These are phyloP conservation scores for Coniosporium tulheliwenetii DNA, from an alignment of 2,329 filamentous ascomycete species.

Conservation along the genomic window DNA sequence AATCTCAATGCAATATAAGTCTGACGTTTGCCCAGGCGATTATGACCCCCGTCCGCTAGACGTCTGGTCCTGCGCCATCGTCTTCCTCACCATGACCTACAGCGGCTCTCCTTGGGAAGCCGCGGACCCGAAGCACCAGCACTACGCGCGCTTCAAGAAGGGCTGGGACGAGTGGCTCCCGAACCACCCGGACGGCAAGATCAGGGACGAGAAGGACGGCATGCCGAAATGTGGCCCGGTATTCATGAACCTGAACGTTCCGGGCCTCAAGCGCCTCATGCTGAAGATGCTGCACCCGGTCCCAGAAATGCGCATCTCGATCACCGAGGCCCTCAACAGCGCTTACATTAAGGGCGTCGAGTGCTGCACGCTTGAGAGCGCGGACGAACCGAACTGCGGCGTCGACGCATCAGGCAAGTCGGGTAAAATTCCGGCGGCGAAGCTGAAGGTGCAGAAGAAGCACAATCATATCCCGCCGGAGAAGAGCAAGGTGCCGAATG, in stretches of 20 bases:
- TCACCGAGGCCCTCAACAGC: conserved; percentile 52
- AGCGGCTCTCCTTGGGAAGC: conserved; percentile 60
- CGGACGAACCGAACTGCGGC: conserved; percentile 44
- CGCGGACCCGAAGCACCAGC: conserved; percentile 37
- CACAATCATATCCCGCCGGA: conserved; percentile 29
- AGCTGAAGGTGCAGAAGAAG: conserved; percentile 22
- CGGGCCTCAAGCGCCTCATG: conserved; percentile 53
- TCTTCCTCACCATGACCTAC: conserved; percentile 64
- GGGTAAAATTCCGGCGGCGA: conserved; percentile 14
- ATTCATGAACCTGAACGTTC: conserved; percentile 49
- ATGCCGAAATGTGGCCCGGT: conserved; percentile 52
- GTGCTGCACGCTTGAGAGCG: conserved; percentile 61
- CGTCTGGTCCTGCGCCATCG: conserved; percentile 73
- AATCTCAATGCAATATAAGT: conserved; percentile 1
- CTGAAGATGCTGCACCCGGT: conserved; percentile 73
- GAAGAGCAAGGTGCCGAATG: conserved; percentile 19
- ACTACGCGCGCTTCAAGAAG: conserved; percentile 48
- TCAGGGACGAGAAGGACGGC: conserved; percentile 37
- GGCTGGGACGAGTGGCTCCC: conserved; percentile 56
- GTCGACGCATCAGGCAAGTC: conserved; percentile 13
- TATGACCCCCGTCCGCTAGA: conserved; percentile 70
- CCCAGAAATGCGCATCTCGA: conserved; percentile 52
- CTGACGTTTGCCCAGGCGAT: conserved; percentile 17
- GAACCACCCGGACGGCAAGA: conserved; percentile 34
- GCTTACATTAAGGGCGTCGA: conserved; percentile 62